These are phyloP conservation scores for Leptomonas pyrrhocoris DNA, from an alignment of 208 protist genomes.

Conservation along the genomic window DNA sequence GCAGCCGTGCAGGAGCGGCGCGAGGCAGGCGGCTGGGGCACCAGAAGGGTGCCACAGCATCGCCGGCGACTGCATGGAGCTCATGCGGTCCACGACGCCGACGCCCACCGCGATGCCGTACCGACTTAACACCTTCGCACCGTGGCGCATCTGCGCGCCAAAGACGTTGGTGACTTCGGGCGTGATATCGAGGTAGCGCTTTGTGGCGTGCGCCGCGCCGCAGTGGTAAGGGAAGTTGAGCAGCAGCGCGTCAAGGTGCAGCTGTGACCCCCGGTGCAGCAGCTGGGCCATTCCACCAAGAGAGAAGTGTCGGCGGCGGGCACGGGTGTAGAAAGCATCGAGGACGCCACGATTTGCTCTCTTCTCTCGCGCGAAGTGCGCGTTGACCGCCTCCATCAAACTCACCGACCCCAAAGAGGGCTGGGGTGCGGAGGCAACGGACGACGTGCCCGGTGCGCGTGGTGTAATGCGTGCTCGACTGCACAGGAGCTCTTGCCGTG, in stretches of 20 bases:
- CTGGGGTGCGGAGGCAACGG: background rate
- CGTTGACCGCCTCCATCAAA: conserved; percentile 56
- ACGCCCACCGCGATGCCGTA: conserved; percentile 78
- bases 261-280: conserved; percentile 42
- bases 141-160: conserved; percentile 46
- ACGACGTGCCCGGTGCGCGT: background rate
- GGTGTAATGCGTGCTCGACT: conserved; percentile 39
- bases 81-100: conserved; percentile 47
- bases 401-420: conserved; percentile 53
- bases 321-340: conserved; percentile 51
- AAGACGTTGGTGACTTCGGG: conserved; percentile 48
- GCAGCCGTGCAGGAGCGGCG: conserved; percentile 69
- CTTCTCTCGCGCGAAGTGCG: conserved; percentile 5
- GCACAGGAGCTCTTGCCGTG: conserved; percentile 33
- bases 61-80: conserved; percentile 31
- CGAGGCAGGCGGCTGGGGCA: conserved; percentile 67
- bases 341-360: conserved; percentile 29
- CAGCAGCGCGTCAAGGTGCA: conserved; percentile 53
- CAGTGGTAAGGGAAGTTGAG: conserved; percentile 86
- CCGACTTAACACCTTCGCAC: conserved; percentile 74
- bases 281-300: conserved; percentile 51
- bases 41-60: conserved; percentile 81
- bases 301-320: conserved; percentile 57
- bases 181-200: conserved; percentile 79
- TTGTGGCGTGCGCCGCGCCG: conserved; percentile 64